Conservation (phyloP, 1,284 basidiomycete genomes). For the Irpex sp. region DNA sequence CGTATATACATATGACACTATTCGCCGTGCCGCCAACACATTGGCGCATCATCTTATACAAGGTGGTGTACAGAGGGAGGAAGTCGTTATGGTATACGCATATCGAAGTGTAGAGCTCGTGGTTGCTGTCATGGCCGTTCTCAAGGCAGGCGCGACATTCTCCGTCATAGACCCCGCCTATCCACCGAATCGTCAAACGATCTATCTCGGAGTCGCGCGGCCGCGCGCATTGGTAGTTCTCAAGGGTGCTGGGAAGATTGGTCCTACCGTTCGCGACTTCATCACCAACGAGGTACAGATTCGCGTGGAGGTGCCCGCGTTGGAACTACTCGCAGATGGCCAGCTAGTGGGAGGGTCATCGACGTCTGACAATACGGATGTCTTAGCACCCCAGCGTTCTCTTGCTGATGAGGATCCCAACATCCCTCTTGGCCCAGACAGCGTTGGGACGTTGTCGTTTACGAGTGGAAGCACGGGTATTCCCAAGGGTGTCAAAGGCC, state of each 20-base stretch:
- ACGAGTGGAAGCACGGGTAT: conserved; percentile 98
- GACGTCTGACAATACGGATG: conserved; percentile 39
- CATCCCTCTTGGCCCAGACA: conserved; percentile 90
- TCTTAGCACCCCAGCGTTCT: conserved; percentile 47
- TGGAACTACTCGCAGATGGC: conserved; percentile 70
- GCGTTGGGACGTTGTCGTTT: conserved; percentile 92
- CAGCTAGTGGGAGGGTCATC: conserved; percentile 64
- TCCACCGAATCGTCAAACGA: conserved; percentile 90
- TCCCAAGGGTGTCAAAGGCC: conserved; percentile 94
- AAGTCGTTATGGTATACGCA: conserved; percentile 99
- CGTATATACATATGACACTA: conserved; percentile 78
- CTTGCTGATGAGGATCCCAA: conserved; percentile 75
- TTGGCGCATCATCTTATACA: conserved; percentile 89
- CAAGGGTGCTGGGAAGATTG: conserved; percentile 85
- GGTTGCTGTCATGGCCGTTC: conserved; percentile 94
- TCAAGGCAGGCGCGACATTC: conserved; percentile 97
- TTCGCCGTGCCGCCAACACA: conserved; percentile 86
- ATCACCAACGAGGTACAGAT: conserved; percentile 81
- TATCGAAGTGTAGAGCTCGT: conserved; percentile 96
- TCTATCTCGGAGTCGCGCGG: conserved; percentile 92
- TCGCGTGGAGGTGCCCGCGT: conserved; percentile 90
- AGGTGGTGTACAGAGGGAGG: conserved; percentile 86
- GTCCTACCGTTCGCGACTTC: conserved; percentile 83
- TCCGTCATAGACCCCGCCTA: conserved; percentile 99
- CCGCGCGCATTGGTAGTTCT: conserved; percentile 94